These are phyloP conservation scores for Abrus pulchellus DNA, from an alignment of 306 rosid species.

Conservation along the genomic window DNA sequence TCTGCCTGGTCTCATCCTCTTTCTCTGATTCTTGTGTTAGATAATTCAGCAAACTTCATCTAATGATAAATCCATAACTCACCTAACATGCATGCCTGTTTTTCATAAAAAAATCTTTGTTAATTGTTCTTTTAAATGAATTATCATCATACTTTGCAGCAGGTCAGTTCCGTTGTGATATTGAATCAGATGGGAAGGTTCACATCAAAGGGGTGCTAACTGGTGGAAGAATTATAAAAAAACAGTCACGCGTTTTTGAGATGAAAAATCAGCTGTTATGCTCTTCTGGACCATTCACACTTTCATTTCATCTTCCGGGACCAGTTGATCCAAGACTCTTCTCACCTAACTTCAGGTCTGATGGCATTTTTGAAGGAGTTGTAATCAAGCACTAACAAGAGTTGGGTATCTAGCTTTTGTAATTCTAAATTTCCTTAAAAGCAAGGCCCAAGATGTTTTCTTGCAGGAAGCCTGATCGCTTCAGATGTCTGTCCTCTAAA, in stretches of 20 bases:
- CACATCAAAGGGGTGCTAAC: conserved; percentile 61
- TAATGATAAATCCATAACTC: conserved; percentile 1
- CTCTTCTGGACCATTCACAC: conserved; percentile 76
- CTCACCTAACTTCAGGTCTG: conserved; percentile 73
- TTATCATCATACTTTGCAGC: conserved; percentile 43
- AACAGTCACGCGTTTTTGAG: conserved; percentile 62
- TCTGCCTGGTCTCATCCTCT: not conserved
- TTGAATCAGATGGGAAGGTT: conserved; percentile 77
- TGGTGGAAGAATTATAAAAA: conserved; percentile 68
- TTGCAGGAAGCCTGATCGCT: conserved; percentile 31
- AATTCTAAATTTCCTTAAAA: conserved; percentile 10
- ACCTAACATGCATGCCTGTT: conserved; percentile 28
- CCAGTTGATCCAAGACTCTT: conserved; percentile 86
- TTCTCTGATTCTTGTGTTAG: not conserved
- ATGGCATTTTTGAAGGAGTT: conserved; percentile 79
- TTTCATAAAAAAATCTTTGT: conserved; percentile 3
- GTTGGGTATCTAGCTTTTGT: conserved; percentile 12
- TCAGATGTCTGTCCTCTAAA: conserved; percentile 14
- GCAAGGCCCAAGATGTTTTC: not conserved
- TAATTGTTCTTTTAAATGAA: not conserved
- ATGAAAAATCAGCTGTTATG: conserved; percentile 65
- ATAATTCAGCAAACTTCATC: conserved; percentile 4
- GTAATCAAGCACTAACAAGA: conserved; percentile 56
- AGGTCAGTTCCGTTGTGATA: conserved; percentile 73
- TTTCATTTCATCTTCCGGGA: conserved; percentile 81